These are phyloP conservation scores for Fusarium protoensiforme DNA, from an alignment of 2,329 filamentous ascomycete genomes.

Conservation along the genomic window DNA sequence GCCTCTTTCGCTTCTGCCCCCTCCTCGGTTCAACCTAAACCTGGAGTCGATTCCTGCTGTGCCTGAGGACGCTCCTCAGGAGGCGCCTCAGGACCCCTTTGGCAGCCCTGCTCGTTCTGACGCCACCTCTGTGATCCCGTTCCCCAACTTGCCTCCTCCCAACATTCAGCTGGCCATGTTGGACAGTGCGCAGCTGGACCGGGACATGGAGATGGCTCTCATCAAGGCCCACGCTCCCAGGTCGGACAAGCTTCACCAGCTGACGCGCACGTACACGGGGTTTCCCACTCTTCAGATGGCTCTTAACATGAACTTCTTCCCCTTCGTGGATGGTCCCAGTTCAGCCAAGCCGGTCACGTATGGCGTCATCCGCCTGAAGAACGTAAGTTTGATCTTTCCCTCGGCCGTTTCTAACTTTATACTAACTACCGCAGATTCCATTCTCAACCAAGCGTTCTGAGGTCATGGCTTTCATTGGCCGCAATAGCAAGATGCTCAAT, in stretches of 20 bases:
- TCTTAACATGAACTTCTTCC: constrained; percentile 55
- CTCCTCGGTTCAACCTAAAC: constrained; percentile 52
- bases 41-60: constrained; percentile 12
- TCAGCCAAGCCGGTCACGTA: constrained; percentile 44
- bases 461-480: constrained; percentile 68
- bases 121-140: constrained; percentile 10
- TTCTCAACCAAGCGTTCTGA: constrained; percentile 65
- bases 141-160: constrained; percentile 13
- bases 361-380: constrained; percentile 62
- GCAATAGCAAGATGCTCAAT: constrained; percentile 65
- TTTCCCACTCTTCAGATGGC: constrained; percentile 50
- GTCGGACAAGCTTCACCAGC: constrained; percentile 51
- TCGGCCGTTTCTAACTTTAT: background rate
- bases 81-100: constrained; percentile 34
- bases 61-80: constrained; percentile 1
- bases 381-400: constrained; percentile 53
- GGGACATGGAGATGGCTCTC: constrained; percentile 17
- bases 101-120: constrained; percentile 5
- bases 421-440: constrained; percentile 60
- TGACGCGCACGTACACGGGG: constrained; percentile 49
- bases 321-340: constrained; percentile 56
- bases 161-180: constrained; percentile 30
- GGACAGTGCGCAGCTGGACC: background rate
- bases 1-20: constrained; percentile 43
- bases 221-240: constrained; percentile 27